phyloP scores from a whole-genome alignment of 2,329 filamentous ascomycete species.

The Dichotomopilus funicola region DNA sequence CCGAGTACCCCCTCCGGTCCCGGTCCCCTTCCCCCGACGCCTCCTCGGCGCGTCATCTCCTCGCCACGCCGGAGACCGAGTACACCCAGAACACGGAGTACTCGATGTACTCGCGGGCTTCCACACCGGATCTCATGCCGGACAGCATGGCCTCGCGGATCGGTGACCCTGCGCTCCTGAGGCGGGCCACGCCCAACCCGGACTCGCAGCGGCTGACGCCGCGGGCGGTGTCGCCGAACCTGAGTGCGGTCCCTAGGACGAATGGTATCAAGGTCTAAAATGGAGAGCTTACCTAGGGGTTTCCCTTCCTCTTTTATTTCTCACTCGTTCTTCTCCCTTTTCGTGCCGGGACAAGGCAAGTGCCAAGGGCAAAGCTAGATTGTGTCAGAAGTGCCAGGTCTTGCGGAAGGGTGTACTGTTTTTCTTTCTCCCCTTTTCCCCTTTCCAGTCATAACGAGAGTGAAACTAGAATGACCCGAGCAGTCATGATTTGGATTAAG shows the following conservation, averaged over 20 bases:
- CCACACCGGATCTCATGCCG: constrained; percentile 54
- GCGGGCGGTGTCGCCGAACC: neutral
- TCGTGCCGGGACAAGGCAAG: neutral
- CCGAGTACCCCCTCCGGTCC: constrained; percentile 49
- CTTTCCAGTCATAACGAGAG: no score
- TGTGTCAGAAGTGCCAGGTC: no score
- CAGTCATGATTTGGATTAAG: no score
- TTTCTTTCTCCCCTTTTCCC: no score
- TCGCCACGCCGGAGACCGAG: constrained; percentile 47
- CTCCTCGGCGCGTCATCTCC: constrained; percentile 44
- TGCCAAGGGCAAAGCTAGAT: no score
- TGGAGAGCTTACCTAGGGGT: no score
- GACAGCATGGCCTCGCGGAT: constrained; percentile 57
- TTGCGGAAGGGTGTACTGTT: no score
- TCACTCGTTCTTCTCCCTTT: neutral
- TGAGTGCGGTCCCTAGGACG: neutral
- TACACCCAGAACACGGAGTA: constrained; percentile 47
- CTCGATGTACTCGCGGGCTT: constrained; percentile 47
- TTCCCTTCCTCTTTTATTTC: no score
- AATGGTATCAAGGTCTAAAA: neutral
- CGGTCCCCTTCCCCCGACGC: constrained; percentile 54
- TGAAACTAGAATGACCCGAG: no score
- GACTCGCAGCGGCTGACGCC: constrained; percentile 30
- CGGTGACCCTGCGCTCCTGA: constrained; percentile 39
- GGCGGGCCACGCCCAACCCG: constrained; percentile 43